Percentiles rank a stretch among this genome's conserved stretches.
Conservation (phyloP, 139 green algal species). For the Volvox reticuliferus region DNA sequence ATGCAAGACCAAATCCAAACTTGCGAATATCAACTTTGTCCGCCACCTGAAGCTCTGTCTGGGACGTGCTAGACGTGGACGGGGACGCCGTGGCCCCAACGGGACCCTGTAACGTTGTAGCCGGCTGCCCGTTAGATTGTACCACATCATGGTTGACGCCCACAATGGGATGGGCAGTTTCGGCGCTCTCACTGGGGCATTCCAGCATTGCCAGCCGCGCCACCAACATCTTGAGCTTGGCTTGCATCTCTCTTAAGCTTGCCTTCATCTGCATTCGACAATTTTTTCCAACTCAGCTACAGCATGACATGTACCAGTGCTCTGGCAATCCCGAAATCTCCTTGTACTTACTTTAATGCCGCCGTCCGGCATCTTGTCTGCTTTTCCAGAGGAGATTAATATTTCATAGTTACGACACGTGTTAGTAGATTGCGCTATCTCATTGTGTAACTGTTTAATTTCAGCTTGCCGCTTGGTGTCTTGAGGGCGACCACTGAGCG, state of each 20-base stretch:
- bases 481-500: not conserved
- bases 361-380: conserved; percentile 51
- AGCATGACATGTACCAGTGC: not conserved
- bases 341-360: conserved; percentile 55
- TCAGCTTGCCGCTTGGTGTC: not conserved
- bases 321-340: too few relatives aligned
- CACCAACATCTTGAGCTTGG: not conserved
- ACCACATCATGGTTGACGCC: not conserved
- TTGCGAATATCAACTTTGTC: not conserved
- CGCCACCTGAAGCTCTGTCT: too few relatives aligned
- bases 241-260: not conserved
- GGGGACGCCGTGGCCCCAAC: too few relatives aligned
- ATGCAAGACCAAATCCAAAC: not conserved
- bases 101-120: too few relatives aligned
- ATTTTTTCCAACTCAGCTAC: not conserved
- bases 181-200: not conserved
- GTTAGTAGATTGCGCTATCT: conserved; percentile 27
- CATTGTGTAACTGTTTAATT: not conserved
- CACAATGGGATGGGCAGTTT: not conserved
- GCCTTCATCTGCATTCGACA: not conserved
- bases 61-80: too few relatives aligned
- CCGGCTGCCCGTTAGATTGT: too few relatives aligned
- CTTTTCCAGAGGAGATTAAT: not conserved
- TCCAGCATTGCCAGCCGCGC: not conserved
- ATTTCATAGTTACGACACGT: conserved; percentile 11